phyloP scores from a whole-genome alignment of 2,329 filamentous ascomycete species.

The Aspergillus nomiae region DNA sequence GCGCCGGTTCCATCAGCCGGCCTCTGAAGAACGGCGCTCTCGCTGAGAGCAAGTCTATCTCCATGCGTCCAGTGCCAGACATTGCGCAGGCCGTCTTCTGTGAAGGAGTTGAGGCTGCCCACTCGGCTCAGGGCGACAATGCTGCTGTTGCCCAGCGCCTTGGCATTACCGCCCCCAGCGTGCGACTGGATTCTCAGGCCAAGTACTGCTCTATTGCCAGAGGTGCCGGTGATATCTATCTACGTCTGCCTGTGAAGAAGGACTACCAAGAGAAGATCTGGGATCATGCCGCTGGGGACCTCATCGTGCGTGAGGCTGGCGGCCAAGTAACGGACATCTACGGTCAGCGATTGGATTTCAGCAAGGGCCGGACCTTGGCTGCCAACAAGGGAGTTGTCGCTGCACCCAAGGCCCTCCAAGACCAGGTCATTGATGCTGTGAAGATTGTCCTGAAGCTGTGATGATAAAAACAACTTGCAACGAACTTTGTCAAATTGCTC shows the following conservation, averaged over 20 bases:
- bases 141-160: constrained; percentile 80
- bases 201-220: constrained; percentile 96
- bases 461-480: constrained; percentile 15
- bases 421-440: constrained; percentile 75
- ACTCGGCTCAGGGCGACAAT: constrained; percentile 88
- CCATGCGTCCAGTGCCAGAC: constrained; percentile 75
- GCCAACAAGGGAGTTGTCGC: constrained; percentile 94
- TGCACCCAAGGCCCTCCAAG: constrained; percentile 75
- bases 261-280: constrained; percentile 99
- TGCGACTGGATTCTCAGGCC: constrained; percentile 96
- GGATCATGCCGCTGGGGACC: constrained; percentile 94
- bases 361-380: constrained; percentile 78
- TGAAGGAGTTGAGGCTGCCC: constrained; percentile 91
- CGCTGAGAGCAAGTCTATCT: constrained; percentile 62
- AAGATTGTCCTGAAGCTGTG: constrained; percentile 69
- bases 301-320: constrained; percentile 92
- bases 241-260: constrained; percentile 80
- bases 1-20: constrained; percentile 77
- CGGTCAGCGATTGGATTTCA: constrained; percentile 84
- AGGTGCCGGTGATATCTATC: constrained; percentile 91
- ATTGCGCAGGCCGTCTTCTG: constrained; percentile 87
- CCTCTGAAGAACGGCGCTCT: constrained; percentile 61
- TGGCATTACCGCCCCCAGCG: constrained; percentile 84
- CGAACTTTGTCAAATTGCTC: constrained; percentile 20
- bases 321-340: constrained; percentile 87